Base-by-base conservation (phyloP, 345 rosid genomes). In the Euphorbia tirucalli region DNA sequence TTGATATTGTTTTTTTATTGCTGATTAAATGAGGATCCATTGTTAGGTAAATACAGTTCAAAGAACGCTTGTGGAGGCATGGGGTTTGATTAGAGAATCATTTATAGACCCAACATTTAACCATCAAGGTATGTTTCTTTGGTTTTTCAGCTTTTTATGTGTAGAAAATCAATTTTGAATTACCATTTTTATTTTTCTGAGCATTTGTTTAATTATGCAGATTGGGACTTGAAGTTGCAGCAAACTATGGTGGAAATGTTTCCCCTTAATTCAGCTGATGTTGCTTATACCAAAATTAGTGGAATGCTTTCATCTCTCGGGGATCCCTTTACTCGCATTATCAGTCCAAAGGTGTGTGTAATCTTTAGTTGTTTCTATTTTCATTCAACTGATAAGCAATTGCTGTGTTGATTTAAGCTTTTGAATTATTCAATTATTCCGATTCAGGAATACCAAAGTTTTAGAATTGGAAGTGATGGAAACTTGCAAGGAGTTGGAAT, bases 171-270 rank as follows among this genome's bases (percentile, higher is more conserved):
- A 50, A 52, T 19, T 52, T 52, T 52, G 19, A 1, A n/a, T n/a
- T n/a, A n/a, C n/a, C n/a, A n/a, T n/a, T n/a, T n/a, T n/a, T n/a
- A n/a, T n/a, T n/a, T 52, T 52, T 19, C 24, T 52, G 8, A 7
- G 35, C 10, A 58, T 58, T 39, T n/a, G n/a, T 28, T 14, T 52
- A 7, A 43, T 32, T 48, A 74, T 73, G 79, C 84, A 93, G 98
- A 93, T 73, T 93, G 98, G 98, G 98, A 93, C 79, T 75, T 74
- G 61, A 90, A 85, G 82, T 74, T 93, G 83, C 97, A 89, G 81
- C 95, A 93, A 75, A 93, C 97, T 0, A 89, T 93, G 98, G 88
- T 84, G 69, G 97, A 93, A 68, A 93, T 93, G 83, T 93, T 90
- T 80, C 92, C 96, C 0, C 14, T 90, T 61, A 86, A 83, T 68